Evolutionary conservation across 1,139 yeast species (phyloP), one percentile per base, ranked within the genome.

Genomic region (Scheffersomyces segobiensis): DNA sequence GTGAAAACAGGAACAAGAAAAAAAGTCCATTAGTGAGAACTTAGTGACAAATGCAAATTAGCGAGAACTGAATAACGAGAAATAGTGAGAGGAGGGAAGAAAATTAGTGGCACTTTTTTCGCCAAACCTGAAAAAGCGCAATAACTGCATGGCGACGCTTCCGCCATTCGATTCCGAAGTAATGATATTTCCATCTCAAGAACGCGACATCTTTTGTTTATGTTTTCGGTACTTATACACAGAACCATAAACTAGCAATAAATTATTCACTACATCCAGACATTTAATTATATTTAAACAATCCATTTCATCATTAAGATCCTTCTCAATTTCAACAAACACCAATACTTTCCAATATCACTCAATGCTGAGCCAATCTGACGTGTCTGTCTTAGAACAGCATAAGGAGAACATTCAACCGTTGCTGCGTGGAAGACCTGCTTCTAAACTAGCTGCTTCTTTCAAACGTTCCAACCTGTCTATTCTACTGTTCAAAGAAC

Each of bases 351-450:
- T 17, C 12, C 14, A 32, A 32, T 32, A 5, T 24, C 7, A 24
- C 42, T 32, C 42, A 17, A 48, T 48, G 50, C 50, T 48, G 50
- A 48, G 50, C 50, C 50, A 48, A 18, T 48, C 62, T 10, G 81
- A 83, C 55, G 85, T 86, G 62, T 79, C 82, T 22, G 68, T 78
- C 47, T 76, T 92, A 50, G 97, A 91, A 68, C 75, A 77, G 24
- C 88, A 89, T 58, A 93, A 93, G 72, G 98, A 93, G 71, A 93
- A 93, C 67, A 88, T 93, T 3, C 82, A 83, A 63, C 93, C 96
- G 0, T 66, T 87, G 32, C 76, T 78, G 2, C 87, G 85, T 18
- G 98, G 98, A 2, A 78, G 95, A 54, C 85, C 95, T 0, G 97
- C 87, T 0, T 66, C 77, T 18, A 82, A 86, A 20, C 75, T 93